A percentile compares a stretch with the other conserved stretches of the same genome.
Conservation (phyloP, 2,329 filamentous ascomycete species). For the Orbilia javanica region DNA sequence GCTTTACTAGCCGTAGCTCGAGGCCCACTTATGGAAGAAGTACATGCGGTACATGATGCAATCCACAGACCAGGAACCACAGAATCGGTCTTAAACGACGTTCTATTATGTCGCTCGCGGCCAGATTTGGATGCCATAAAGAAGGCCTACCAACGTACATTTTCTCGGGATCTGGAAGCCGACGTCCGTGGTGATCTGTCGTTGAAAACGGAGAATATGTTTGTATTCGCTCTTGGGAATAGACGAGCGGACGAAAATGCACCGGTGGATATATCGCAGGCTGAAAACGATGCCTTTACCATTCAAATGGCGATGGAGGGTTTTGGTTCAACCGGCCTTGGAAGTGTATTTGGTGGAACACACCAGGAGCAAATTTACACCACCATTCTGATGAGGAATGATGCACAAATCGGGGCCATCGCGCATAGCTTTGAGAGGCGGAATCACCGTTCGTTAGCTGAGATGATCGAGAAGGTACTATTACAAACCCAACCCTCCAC, state of each 20-base stretch:
- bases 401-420: slow-evolving; percentile 87
- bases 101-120: slow-evolving; percentile 84
- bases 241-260: slow-evolving; percentile 81
- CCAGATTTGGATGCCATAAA: slow-evolving; percentile 92
- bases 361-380: slow-evolving; percentile 49
- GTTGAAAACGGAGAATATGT: slow-evolving; percentile 86
- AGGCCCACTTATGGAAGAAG: slow-evolving; percentile 84
- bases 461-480: slow-evolving; percentile 76
- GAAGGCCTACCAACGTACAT: slow-evolving; percentile 77
- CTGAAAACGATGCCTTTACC: slow-evolving; percentile 80
- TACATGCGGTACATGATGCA: slow-evolving; percentile 76
- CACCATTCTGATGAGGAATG: slow-evolving; percentile 68
- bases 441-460: slow-evolving; percentile 78
- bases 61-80: slow-evolving; percentile 87
- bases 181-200: slow-evolving; percentile 84
- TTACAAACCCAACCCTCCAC: neutral
- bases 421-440: slow-evolving; percentile 79
- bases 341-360: slow-evolving; percentile 79
- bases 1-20: slow-evolving; percentile 81
- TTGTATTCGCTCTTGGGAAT: slow-evolving; percentile 82
- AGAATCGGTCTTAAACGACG: slow-evolving; percentile 85
- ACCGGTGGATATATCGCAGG: slow-evolving; percentile 78
- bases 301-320: slow-evolving; percentile 83
- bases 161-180: slow-evolving; percentile 75
- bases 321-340: slow-evolving; percentile 81